Conservation (phyloP, 306 rosid species). For the Cicer yamashitae region DNA sequence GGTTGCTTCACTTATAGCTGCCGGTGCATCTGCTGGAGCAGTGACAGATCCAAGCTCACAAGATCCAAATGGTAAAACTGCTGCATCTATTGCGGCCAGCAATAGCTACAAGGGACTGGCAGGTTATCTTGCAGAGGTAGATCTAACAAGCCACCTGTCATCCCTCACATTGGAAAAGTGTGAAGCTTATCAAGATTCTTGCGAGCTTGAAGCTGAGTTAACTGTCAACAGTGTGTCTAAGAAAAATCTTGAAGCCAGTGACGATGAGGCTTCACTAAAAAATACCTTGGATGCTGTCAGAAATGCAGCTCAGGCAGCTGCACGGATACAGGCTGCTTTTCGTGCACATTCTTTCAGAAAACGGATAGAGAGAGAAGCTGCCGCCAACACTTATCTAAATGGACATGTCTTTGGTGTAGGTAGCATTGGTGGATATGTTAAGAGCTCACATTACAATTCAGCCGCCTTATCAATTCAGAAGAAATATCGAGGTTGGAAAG, state of each 20-base stretch:
- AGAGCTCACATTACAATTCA: conserved; percentile 45
- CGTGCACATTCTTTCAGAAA: conserved; percentile 84
- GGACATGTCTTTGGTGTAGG: conserved; percentile 56
- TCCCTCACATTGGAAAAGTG: conserved; percentile 84
- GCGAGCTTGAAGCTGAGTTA: conserved; percentile 74
- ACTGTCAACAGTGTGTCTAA: conserved; percentile 61
- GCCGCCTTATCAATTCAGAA: conserved; percentile 96
- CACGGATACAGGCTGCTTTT: conserved; percentile 91
- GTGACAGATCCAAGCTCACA: conserved; percentile 86
- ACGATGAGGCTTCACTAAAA: conserved; percentile 66
- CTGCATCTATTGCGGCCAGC: conserved; percentile 80
- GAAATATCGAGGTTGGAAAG: conserved; percentile 90
- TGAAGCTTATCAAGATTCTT: conserved; percentile 68
- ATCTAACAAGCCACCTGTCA: conserved; percentile 81
- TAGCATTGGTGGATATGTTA: conserved; percentile 41
- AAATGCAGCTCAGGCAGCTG: conserved; percentile 92
- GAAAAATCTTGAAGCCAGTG: conserved; percentile 53
- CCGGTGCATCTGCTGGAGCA: conserved; percentile 96
- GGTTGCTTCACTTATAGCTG: conserved; percentile 84
- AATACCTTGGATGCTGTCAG: conserved; percentile 78
- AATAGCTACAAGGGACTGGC: conserved; percentile 90
- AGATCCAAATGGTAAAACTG: conserved; percentile 82
- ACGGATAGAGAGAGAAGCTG: conserved; percentile 55
- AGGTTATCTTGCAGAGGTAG: conserved; percentile 91
- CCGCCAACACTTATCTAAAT: conserved; percentile 40